phyloP scores from a whole-genome alignment of 75 land plant species.

The Cunninghamia lanceolata region DNA sequence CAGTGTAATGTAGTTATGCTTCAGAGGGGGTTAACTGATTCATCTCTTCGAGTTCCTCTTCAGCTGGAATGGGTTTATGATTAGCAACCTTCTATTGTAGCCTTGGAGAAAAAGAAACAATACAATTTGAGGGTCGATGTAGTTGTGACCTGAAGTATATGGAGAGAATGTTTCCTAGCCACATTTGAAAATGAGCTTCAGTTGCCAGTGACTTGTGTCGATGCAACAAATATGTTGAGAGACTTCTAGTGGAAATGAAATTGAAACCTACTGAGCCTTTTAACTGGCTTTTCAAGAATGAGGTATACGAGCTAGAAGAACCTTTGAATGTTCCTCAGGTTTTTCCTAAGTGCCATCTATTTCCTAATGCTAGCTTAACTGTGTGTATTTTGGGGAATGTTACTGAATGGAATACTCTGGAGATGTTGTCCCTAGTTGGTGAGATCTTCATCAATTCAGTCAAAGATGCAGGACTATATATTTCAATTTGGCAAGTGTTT shows the following conservation, averaged over 20 bases:
- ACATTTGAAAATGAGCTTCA: conserved; percentile 84
- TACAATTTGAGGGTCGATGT: too few species aligned
- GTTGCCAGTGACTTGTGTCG: conserved; percentile 84
- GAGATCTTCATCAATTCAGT: conserved; percentile 87
- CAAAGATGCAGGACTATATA: conserved; percentile 90
- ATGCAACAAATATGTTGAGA: conserved; percentile 91
- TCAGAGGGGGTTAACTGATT: too few species aligned
- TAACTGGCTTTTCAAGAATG: conserved; percentile 91
- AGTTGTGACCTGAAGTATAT: too few species aligned
- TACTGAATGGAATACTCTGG: conserved; percentile 77
- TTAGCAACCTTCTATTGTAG: too few species aligned
- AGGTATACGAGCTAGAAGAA: conserved; percentile 88
- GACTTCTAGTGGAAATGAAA: conserved; percentile 86
- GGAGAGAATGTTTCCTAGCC: conserved; percentile 80
- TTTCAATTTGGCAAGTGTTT: conserved; percentile 94
- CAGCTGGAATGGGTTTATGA: too few species aligned
- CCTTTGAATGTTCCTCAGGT: conserved; percentile 68
- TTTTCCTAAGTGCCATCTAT: conserved; percentile 89
- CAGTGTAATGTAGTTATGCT: too few species aligned
- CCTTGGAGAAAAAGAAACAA: too few species aligned
- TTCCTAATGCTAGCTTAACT: conserved; percentile 95
- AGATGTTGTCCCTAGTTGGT: conserved; percentile 85
- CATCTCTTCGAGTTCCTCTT: too few species aligned
- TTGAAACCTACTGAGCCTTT: conserved; percentile 92
- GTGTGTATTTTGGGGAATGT: conserved; percentile 87